A percentile compares a stretch with the other conserved stretches of the same genome.
Conservation (phyloP, 2,329 filamentous ascomycete species). For the Aspergillus tanneri region DNA sequence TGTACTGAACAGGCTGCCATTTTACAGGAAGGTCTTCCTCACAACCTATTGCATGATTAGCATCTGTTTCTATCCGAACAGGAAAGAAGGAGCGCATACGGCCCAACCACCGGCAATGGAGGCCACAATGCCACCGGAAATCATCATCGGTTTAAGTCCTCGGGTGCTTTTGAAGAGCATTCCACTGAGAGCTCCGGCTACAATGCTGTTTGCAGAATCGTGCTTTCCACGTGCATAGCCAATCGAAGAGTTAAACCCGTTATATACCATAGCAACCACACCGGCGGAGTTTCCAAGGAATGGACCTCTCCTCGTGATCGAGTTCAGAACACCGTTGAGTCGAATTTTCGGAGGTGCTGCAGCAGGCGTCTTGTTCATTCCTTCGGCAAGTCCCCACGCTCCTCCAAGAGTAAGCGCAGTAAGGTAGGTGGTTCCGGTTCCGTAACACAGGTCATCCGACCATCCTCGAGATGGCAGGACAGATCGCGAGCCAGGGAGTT, state of each 20-base stretch:
- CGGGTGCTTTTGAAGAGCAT: conserved; percentile 96
- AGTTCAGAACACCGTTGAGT: conserved; percentile 91
- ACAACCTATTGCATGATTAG: conserved; percentile 43
- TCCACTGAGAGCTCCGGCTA: conserved; percentile 81
- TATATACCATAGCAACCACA: conserved; percentile 94
- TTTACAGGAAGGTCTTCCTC: conserved; percentile 53
- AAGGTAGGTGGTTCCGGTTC: conserved; percentile 91
- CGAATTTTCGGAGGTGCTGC: conserved; percentile 86
- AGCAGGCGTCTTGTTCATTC: conserved; percentile 67
- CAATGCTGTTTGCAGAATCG: conserved; percentile 83
- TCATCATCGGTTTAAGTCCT: conserved; percentile 86
- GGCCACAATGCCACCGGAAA: conserved; percentile 87
- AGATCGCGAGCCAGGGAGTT: conserved; percentile 81
- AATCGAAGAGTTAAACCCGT: conserved; percentile 82
- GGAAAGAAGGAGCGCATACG: conserved; percentile 59
- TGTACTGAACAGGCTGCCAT: conserved; percentile 14
- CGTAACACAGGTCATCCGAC: conserved; percentile 97
- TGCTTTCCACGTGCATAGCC: conserved; percentile 80
- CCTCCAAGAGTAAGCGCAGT: conserved; percentile 83
- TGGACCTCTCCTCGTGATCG: conserved; percentile 85
- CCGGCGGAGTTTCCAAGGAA: conserved; percentile 96
- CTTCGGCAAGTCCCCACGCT: conserved; percentile 88
- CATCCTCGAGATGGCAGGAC: conserved; percentile 93
- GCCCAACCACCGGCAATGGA: conserved; percentile 84
- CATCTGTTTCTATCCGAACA: not conserved